Percentiles rank a stretch among this genome's conserved stretches.
These are phyloP conservation scores for Inonotus obliquus DNA, from an alignment of 1,284 basidiomycete genomes.

Conservation along the genomic window DNA sequence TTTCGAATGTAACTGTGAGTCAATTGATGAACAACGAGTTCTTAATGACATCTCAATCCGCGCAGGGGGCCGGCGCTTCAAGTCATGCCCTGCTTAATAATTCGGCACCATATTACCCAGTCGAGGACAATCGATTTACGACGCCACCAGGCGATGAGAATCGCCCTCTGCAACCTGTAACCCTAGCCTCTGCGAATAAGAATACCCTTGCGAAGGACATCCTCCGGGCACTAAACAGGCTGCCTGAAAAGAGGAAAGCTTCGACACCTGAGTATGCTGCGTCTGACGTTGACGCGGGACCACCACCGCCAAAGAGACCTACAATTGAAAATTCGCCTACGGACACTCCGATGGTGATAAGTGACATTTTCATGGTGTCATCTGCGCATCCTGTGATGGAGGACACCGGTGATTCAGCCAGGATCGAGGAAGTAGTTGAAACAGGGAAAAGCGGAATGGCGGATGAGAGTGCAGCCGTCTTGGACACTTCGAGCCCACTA, in stretches of 20 bases:
- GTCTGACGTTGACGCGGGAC: neutral
- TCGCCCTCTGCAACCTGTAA: neutral
- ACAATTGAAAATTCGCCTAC: neutral
- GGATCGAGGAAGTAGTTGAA: neutral
- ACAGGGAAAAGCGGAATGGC: neutral
- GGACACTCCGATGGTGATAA: neutral
- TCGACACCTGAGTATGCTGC: neutral
- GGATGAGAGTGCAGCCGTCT: neutral
- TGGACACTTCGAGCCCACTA: neutral
- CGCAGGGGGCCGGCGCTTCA: too few species aligned
- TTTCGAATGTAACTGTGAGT: too few species aligned
- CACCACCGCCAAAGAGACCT: neutral
- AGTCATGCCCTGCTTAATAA: neutral
- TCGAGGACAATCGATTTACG: neutral
- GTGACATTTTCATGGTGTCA: neutral
- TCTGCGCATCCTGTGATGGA: neutral
- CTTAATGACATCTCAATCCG: too few species aligned
- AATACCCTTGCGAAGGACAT: conserved; percentile 20
- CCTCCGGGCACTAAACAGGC: conserved; percentile 16
- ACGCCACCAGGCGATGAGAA: neutral
- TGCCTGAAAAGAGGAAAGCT: conserved; percentile 18
- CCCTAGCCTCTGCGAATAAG: conserved; percentile 17
- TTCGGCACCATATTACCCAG: neutral
- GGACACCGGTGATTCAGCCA: neutral
- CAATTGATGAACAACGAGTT: too few species aligned